Evolutionary conservation across 768 basidiomycete species (phyloP), one percentile per base, ranked within the genome.

Genomic region (Macrolepiota dolichaula): DNA sequence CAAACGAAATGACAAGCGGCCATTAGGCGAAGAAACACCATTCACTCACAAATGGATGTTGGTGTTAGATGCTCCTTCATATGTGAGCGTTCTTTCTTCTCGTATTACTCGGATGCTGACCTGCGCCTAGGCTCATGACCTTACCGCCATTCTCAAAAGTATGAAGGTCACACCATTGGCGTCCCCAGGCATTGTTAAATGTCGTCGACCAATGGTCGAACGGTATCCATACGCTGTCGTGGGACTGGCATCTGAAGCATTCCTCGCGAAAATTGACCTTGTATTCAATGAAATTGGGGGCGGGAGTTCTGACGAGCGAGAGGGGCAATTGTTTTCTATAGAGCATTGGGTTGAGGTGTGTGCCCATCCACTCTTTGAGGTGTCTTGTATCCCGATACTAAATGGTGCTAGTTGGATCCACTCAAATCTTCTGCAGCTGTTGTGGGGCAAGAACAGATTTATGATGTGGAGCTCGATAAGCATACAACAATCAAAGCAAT

Each of bases 261-360:
- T 85, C 53, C 70, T 83, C 12, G 81, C 81, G 13, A 77, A 69
- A 52, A 68, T 84, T 12, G 79, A 80, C 52, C 64, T 84, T 29
- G 63, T 71, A n/a, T 83, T 84, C 67, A 75, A 73, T 25, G 73
- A 74, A 4, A 66, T 74, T 49, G 68, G 65, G 27, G 24, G 29
- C 12, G 36, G 19, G 13, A 38, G 25, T 24, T 49, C 47, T 24
- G 5, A n/a, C 46, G 19, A 37, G 24, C 49, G 60, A 4, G 63
- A 70, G 60, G 71, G 66, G 17, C 82, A 82, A 62, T 74, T 63
- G 13, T 68, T 79, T 17, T 62, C 75, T 29, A 66, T 83, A 17
- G 80, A 84, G 37, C 83, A 85, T 63, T 85, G 83, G 83, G 80
- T 85, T 32, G 81, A 82, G 67, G 83, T 83, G 49, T 27, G 77